These are phyloP conservation scores for Vitis vinifera DNA, from an alignment of 164 flowering plant genomes.

Conservation along the genomic window DNA sequence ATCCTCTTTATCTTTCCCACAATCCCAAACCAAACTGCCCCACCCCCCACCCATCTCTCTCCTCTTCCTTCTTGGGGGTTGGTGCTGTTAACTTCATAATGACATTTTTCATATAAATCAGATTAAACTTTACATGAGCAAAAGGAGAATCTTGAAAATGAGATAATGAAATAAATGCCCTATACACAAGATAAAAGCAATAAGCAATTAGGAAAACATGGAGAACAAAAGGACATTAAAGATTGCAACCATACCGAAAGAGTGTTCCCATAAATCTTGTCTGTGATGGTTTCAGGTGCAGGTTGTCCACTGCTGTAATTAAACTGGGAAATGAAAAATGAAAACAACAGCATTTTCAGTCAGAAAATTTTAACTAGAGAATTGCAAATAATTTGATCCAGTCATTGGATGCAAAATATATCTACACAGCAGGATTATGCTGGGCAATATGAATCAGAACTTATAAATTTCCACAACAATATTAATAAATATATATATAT, in stretches of 20 bases:
- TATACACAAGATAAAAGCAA: neutral
- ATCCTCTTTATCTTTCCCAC: too few relatives aligned
- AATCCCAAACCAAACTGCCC: too few relatives aligned
- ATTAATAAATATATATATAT: too few relatives aligned
- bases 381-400: neutral
- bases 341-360: neutral
- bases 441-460: too few relatives aligned
- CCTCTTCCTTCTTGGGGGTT: too few relatives aligned
- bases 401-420: too few relatives aligned
- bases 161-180: neutral
- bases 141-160: neutral
- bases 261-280: slow-evolving; percentile 97
- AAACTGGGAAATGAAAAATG: slow-evolving; percentile 49
- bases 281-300: slow-evolving; percentile 96
- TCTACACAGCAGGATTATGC: too few relatives aligned
- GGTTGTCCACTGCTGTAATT: slow-evolving; percentile 99
- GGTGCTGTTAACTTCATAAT: too few relatives aligned
- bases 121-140: neutral
- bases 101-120: too few relatives aligned
- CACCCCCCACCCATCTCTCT: too few relatives aligned
- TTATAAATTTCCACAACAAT: too few relatives aligned
- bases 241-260: slow-evolving; percentile 66
- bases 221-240: neutral
- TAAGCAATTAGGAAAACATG: neutral
- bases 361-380: slow-evolving; percentile 1